Base-by-base conservation (phyloP, 108 stramenopile species). In the Pseudonitzschia pungens region DNA sequence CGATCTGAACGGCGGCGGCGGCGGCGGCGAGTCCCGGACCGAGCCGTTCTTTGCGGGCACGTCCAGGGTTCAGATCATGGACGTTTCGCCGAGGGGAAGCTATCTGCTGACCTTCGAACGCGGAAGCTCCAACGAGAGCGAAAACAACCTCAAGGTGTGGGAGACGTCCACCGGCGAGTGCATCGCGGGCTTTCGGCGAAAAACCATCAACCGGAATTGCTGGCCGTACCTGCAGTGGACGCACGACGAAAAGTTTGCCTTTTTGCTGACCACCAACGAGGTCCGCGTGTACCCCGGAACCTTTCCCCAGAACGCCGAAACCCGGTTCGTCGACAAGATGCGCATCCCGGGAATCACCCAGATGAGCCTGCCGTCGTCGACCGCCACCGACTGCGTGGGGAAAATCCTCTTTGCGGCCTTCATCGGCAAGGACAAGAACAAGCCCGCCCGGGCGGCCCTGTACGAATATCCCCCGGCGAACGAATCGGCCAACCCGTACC, bases 171-270 rank as follows among this genome's bases (percentile, higher is more conserved):
- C 68, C 15, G 96, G 92, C 48, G 68, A 45, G 28, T 71, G 84
- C 26, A 42, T 92, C 6, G 78, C 73, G 20, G 83, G 90, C 18
- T 90, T 96, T 40, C 70, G 68, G n/a, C 84, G 85, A 53, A 92
- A 91, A 72, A 52, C 45, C 20, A 71, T 92, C 58, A 88, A 81
- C 54, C 80, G 88, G 41, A 82, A 85, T 29, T 70, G 86, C 9
- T 93, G 96, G 94, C 91, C 91, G 0, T 84, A 89, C 57, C 29
- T 98, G 31, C 93, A 97, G 68, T 98, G 93, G 93, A 96, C 92
- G 45, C 70, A 84, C 55, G 94, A 98, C 73, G 98, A 98, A 81
- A 45, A 65, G 45, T 78, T 81, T 33, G 86, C 84, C 62, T 86
- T 92, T 71, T 44, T 87, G 27, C 65, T 87, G 29, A 71, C 73